Conservation (phyloP, 2,329 filamentous ascomycete genomes). For the Aspergillus neoniger region DNA sequence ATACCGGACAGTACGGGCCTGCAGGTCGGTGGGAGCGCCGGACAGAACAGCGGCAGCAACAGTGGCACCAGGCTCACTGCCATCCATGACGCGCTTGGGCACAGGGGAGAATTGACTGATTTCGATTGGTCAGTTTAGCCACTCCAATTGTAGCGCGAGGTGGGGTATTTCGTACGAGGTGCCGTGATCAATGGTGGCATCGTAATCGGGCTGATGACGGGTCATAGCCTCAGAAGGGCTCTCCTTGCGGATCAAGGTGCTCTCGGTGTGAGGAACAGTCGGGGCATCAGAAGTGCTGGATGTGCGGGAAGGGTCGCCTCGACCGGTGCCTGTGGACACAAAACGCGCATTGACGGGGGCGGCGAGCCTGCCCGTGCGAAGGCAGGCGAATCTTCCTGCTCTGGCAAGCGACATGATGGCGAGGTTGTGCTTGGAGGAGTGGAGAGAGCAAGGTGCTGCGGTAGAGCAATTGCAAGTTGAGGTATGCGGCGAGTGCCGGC, state of each 20-base stretch:
- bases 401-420: constrained; percentile 67
- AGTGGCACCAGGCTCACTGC: constrained; percentile 74
- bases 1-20: constrained; percentile 89
- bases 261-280: constrained; percentile 37
- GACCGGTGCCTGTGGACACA: constrained; percentile 39
- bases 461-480: constrained; percentile 32
- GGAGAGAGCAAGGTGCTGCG: constrained; percentile 31
- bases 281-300: constrained; percentile 50
- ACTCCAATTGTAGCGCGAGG: not conserved
- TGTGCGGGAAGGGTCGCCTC: constrained; percentile 58
- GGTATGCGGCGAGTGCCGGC: constrained; percentile 35
- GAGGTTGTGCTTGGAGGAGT: constrained; percentile 21
- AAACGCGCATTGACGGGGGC: constrained; percentile 41
- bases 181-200: constrained; percentile 77
- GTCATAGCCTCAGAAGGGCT: constrained; percentile 53
- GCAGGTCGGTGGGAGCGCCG: constrained; percentile 88
- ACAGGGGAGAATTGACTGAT: constrained; percentile 84
- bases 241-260: constrained; percentile 55
- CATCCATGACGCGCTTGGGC: constrained; percentile 85
- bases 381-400: constrained; percentile 46
- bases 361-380: constrained; percentile 34
- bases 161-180: constrained; percentile 69
- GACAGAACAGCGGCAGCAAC: constrained; percentile 84
- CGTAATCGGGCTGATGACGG: constrained; percentile 78
- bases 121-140: constrained; percentile 28